phyloP scores from a whole-genome alignment of 2,329 filamentous ascomycete species.

The Neoscytalidium dimidiatum region DNA sequence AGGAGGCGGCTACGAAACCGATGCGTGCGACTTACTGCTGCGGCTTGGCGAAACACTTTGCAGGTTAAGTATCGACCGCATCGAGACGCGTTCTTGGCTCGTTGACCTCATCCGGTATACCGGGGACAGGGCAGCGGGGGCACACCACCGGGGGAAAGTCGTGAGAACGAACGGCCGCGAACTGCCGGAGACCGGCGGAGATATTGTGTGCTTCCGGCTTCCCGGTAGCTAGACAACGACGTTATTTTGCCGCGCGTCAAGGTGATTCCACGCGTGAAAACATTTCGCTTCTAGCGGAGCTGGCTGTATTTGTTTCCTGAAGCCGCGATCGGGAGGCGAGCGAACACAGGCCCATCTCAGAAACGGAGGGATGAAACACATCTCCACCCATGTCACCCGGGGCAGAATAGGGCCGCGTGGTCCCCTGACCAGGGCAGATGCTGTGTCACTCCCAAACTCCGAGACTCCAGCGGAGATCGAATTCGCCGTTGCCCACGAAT shows the following conservation, averaged over 20 bases:
- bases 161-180: too few relatives aligned
- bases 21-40: not conserved
- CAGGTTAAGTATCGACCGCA: not conserved
- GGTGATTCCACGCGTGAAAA: not conserved
- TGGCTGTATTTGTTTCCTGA: not conserved
- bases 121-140: not conserved
- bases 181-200: conserved; percentile 18
- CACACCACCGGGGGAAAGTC: too few relatives aligned
- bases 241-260: not conserved
- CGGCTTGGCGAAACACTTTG: conserved; percentile 13
- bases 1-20: not conserved
- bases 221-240: not conserved
- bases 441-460: not conserved
- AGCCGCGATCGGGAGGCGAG: not conserved
- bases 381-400: not conserved
- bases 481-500: not conserved
- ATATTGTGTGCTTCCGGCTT: not conserved
- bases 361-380: not conserved
- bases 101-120: conserved; percentile 4
- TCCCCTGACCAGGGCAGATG: not conserved
- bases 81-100: not conserved
- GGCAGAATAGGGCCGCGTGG: not conserved
- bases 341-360: not conserved
- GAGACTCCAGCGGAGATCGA: not conserved
- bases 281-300: not conserved